Evolutionary conservation across 2,329 filamentous ascomycete genomes (phyloP).

Genomic region (Aspergillus felis): DNA sequence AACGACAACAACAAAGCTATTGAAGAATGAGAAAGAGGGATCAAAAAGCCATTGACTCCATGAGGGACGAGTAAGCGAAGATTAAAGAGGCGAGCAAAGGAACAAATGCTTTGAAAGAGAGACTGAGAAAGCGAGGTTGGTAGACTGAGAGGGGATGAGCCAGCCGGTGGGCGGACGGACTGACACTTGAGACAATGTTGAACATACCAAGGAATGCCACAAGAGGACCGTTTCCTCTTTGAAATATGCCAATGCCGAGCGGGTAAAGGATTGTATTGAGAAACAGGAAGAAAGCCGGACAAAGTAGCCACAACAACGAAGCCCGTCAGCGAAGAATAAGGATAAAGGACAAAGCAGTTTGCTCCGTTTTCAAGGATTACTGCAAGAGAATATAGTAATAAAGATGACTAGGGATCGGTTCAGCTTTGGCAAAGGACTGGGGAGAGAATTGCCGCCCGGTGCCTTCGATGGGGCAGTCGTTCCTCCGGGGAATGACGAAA

Average conservation of each 20-base stretch:
- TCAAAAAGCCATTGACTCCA: neutral
- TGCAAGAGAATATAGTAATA: conserved; percentile 2
- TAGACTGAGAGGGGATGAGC: neutral
- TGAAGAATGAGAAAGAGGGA: conserved; percentile 3
- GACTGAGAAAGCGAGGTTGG: neutral
- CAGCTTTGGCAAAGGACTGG: conserved; percentile 2
- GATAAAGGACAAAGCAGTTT: conserved; percentile 3
- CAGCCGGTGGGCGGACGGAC: neutral
- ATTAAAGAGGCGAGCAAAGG: conserved; percentile 5
- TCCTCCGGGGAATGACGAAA: conserved; percentile 39
- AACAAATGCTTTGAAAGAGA: conserved; percentile 1
- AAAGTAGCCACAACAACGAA: neutral
- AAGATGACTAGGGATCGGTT: neutral
- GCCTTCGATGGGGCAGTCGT: conserved; percentile 31
- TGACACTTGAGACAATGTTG: conserved; percentile 7
- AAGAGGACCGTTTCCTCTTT: conserved; percentile 15
- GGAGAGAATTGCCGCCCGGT: conserved; percentile 17
- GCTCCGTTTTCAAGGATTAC: neutral
- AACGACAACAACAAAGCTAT: conserved; percentile 16
- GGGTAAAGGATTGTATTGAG: conserved; percentile 15
- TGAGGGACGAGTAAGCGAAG: conserved; percentile 6
- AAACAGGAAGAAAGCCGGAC: neutral
- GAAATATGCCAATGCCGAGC: conserved; percentile 15
- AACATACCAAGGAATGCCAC: conserved; percentile 24
- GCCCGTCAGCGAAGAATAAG: conserved; percentile 6